Conservation (phyloP, 495 filamentous ascomycete genomes). For the Cryomyces minteri region DNA sequence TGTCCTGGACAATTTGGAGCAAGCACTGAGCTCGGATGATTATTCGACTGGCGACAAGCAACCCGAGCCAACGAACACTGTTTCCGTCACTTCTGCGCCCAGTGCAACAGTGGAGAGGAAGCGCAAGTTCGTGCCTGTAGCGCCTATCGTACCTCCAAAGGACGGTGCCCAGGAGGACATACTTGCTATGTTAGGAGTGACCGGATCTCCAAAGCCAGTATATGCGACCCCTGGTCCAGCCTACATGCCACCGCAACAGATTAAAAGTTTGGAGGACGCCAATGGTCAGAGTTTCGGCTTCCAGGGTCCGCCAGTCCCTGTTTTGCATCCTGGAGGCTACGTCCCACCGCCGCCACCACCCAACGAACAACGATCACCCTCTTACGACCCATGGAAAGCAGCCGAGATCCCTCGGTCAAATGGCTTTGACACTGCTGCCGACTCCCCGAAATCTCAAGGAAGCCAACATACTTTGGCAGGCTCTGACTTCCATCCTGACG, state of each 20-base stretch:
- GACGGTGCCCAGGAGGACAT: constrained; percentile 19
- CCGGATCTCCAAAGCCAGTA: constrained; percentile 19
- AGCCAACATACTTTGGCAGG: constrained; percentile 9
- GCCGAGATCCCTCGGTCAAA: background rate
- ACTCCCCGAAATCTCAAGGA: background rate
- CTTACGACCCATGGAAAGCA: constrained; percentile 8
- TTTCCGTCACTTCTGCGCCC: no score
- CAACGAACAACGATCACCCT: constrained; percentile 1
- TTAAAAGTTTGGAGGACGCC: no score
- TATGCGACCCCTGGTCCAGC: constrained; percentile 16
- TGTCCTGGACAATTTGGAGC: constrained; percentile 17
- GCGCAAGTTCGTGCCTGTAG: background rate
- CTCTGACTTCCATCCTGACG: constrained; percentile 13
- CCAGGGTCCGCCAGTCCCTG: no score
- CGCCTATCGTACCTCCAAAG: background rate
- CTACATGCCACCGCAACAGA: background rate
- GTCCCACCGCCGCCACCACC: constrained; percentile 8
- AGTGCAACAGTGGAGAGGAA: no score
- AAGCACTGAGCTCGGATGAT: constrained; percentile 7
- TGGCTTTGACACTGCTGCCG: constrained; percentile 9
- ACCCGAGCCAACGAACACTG: no score
- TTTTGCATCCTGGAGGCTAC: background rate
- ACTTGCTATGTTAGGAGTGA: constrained; percentile 19
- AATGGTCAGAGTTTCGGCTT: no score
- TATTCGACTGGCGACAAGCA: background rate